Percentiles rank a stretch among this genome's conserved stretches.
Conservation (phyloP, 2,329 filamentous ascomycete species). For the Zymoseptoria passerinii region DNA sequence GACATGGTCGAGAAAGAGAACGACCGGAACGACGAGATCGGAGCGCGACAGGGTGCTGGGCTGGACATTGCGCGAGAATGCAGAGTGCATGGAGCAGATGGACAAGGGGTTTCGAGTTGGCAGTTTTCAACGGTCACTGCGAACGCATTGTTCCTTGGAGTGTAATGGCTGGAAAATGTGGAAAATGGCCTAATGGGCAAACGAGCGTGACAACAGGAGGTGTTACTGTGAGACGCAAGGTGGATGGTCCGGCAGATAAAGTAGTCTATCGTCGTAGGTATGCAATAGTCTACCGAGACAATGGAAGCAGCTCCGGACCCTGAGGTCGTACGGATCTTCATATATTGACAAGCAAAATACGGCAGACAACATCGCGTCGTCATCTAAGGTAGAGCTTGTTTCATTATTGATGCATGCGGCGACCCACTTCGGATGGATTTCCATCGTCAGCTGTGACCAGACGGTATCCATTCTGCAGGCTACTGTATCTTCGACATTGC, state of each 20-base stretch:
- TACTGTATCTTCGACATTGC: no score
- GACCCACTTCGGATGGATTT: no score
- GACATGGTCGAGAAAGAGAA: conserved; percentile 4
- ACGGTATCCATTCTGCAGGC: no score
- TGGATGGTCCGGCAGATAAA: background rate
- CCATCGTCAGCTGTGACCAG: no score
- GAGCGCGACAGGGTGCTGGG: background rate
- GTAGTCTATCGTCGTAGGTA: background rate
- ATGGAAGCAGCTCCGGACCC: background rate
- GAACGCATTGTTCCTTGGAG: background rate
- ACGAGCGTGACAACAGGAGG: background rate
- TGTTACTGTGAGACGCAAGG: background rate
- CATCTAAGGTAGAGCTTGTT: no score
- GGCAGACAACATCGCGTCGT: no score
- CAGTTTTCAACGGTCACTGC: background rate
- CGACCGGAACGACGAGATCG: background rate
- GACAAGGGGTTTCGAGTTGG: background rate
- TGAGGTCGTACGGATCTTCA: background rate
- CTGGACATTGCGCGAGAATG: background rate
- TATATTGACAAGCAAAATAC: background rate
- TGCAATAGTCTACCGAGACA: background rate
- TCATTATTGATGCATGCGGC: no score
- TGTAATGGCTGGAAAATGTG: background rate
- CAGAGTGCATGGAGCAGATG: background rate
- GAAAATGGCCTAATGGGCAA: background rate